Base-by-base conservation (phyloP, 768 basidiomycete genomes). In the Albatrellus ellisii region DNA sequence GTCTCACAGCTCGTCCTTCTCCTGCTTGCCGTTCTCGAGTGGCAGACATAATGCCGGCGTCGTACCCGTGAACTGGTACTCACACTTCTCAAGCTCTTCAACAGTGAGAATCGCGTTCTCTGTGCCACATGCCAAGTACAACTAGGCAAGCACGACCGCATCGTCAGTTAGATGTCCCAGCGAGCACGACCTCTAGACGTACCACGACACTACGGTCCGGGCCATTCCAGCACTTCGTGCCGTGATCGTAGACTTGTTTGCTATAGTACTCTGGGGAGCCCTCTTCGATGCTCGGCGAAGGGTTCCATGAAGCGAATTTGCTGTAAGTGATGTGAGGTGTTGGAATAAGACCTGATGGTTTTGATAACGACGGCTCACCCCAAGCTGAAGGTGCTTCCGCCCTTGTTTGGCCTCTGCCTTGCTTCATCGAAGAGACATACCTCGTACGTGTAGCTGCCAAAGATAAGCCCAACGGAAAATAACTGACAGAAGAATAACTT, bases 201-300 rank as follows among this genome's bases (percentile, higher is more conserved):
- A 87, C 89, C 56, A 75, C 69, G 25, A 89, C 82, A 46, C 74
- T 89, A 24, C 94, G 76, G 48, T 85, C 73, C 3, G 95, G 95
- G 1, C 95, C 94, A 53, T 95, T 95, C 94, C 92, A 95, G 66
- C 94, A 98, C 54, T 79, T 77, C 4, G 89, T 70, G 29, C 94
- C 95, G 40, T 71, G 67, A 27, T 77, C 76, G 64, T 98, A 99
- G 11, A 73, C 59, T 54, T 94, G 90, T 52, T 75, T 79, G 35
- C 70, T 62, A 59, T 97, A 95, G 61, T 79, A 95, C 26, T 73
- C 80, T 2, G 69, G 68, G 20, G 74, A 64, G 3, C 85, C 89
- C 3, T 68, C 65, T 46, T 67, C 52, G 2, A 73, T 69, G 40
- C 70, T 71, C 0, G 69, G 56, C 14, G 70, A 67, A 2, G 69